Percentiles rank a stretch among this genome's conserved stretches.
These are phyloP conservation scores for Mitosporidium daphniae DNA, from an alignment of 371 early-diverging fungal species.

Conservation along the genomic window DNA sequence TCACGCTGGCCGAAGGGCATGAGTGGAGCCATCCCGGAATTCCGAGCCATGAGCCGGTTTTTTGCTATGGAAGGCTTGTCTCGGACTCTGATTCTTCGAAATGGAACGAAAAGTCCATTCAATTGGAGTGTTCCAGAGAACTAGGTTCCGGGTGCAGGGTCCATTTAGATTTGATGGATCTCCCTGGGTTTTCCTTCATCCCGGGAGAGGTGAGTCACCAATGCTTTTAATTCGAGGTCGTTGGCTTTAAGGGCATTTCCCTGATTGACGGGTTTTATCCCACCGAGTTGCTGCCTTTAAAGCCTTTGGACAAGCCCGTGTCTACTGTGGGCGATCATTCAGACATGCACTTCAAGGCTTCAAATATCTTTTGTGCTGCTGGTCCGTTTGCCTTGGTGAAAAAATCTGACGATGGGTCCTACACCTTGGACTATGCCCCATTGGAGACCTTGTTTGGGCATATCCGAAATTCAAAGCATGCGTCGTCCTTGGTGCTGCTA, in stretches of 20 bases:
- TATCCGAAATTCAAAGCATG: no score
- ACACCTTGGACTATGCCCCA: slow-evolving; percentile 32
- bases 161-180: slow-evolving; percentile 13
- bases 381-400: slow-evolving; percentile 54
- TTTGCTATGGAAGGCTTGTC: slow-evolving; percentile 30
- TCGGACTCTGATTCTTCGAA: slow-evolving; percentile 19
- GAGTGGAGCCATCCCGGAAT: slow-evolving; percentile 20
- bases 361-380: slow-evolving; percentile 17
- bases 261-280: slow-evolving; percentile 7
- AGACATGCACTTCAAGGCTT: background rate
- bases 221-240: no score
- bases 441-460: slow-evolving; percentile 26
- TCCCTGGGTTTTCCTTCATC: slow-evolving; percentile 8
- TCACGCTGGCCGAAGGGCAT: no score
- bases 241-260: slow-evolving; percentile 9
- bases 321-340: background rate
- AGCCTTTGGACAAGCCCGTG: background rate
- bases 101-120: slow-evolving; percentile 20
- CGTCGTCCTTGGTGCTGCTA: slow-evolving; percentile 19
- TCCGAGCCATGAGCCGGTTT: slow-evolving; percentile 12
- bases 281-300: no score
- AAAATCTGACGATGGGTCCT: slow-evolving; percentile 17
- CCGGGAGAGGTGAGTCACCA: no score
- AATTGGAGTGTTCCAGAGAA: slow-evolving; percentile 28
- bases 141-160: slow-evolving; percentile 29